Conservation (phyloP, 2,329 filamentous ascomycete genomes). For the Fusarium tanahbumbuense region DNA sequence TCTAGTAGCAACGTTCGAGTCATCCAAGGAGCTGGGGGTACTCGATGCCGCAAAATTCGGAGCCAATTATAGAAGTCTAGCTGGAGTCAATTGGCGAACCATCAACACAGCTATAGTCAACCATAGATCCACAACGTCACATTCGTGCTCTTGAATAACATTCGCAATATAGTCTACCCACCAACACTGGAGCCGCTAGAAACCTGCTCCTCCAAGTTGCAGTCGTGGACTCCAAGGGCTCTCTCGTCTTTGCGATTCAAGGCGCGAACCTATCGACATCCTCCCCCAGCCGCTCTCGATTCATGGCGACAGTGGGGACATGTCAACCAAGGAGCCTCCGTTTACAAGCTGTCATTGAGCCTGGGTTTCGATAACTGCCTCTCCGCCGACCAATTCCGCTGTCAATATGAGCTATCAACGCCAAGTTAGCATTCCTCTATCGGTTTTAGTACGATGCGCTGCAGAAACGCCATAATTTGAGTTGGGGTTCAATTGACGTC, state of each 20-base stretch:
- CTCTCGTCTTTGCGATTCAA: not conserved
- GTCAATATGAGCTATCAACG: too few relatives aligned
- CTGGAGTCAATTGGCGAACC: not conserved
- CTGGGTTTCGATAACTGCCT: too few relatives aligned
- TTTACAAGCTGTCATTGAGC: not conserved
- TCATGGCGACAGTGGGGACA: not conserved
- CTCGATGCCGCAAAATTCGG: not conserved
- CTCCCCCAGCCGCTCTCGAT: too few relatives aligned
- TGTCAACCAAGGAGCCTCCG: not conserved
- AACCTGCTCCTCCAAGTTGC: not conserved
- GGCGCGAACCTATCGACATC: too few relatives aligned
- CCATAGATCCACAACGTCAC: too few relatives aligned
- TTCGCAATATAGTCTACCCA: not conserved
- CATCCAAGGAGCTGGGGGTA: too few relatives aligned
- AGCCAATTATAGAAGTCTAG: not conserved
- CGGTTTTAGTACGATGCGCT: not conserved
- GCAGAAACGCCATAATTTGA: not conserved
- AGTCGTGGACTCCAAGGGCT: not conserved
- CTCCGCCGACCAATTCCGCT: too few relatives aligned
- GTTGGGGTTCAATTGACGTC: not conserved
- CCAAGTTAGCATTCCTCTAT: not conserved
- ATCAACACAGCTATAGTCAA: not conserved
- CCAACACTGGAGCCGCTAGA: not conserved
- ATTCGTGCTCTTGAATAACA: not conserved
- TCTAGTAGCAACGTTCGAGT: too few relatives aligned